A percentile compares a stretch with the other conserved stretches of the same genome.
phyloP scores from a whole-genome alignment of 768 basidiomycete genomes.

The Rhizopogon sp. region DNA sequence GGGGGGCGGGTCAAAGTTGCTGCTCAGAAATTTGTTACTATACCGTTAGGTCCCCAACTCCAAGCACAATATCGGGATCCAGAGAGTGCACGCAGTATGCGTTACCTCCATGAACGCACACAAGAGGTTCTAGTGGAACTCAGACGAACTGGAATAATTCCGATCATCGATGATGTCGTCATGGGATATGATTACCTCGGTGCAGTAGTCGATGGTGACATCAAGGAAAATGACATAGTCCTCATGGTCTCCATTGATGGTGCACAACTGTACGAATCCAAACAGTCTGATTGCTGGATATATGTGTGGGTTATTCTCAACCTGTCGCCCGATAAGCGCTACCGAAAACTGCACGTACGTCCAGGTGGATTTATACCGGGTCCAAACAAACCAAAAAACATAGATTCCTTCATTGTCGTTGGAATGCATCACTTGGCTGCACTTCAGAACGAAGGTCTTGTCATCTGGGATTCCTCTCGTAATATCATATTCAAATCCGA shows the following conservation, averaged over 20 bases:
- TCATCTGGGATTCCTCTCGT: conserved; percentile 26
- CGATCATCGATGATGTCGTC: not conserved
- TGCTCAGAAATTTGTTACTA: conserved; percentile 28
- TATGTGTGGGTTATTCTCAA: conserved; percentile 35
- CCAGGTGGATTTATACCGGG: conserved; percentile 20
- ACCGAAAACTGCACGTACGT: conserved; percentile 7
- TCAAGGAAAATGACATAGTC: conserved; percentile 22
- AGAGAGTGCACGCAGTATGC: conserved; percentile 19
- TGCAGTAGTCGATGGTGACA: conserved; percentile 5
- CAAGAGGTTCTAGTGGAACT: conserved; percentile 17
- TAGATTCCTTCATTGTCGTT: conserved; percentile 28
- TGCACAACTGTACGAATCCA: conserved; percentile 29
- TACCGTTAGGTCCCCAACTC: conserved; percentile 38
- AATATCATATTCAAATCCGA: conserved; percentile 10
- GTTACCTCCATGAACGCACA: conserved; percentile 17
- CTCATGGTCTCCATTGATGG: conserved; percentile 36
- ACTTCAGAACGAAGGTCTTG: conserved; percentile 23
- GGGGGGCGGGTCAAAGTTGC: conserved; percentile 17
- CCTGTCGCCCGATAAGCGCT: conserved; percentile 14
- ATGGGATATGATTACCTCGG: conserved; percentile 10
- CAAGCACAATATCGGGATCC: conserved; percentile 30
- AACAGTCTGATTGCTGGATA: conserved; percentile 28
- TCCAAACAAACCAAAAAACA: conserved; percentile 25
- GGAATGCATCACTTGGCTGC: conserved; percentile 22
- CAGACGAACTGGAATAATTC: not conserved